Evolutionary conservation across 345 rosid species (phyloP), one percentile per base, ranked within the genome.

Genomic region (Trapa bicornis): DNA sequence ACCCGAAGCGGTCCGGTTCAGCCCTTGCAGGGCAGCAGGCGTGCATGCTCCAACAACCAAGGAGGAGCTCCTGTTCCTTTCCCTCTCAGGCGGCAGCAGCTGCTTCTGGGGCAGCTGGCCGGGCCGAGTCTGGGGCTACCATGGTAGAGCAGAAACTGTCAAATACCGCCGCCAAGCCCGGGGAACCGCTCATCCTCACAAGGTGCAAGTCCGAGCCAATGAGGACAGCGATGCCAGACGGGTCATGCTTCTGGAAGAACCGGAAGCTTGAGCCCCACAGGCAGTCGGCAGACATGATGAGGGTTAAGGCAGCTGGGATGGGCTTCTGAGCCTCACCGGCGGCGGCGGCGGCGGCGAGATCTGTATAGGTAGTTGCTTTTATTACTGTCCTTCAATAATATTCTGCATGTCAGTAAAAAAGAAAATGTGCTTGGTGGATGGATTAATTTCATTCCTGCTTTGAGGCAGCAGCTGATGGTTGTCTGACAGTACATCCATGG

Each of bases 201-300:
- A 89, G 98, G 69, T 93, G 98, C 78, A 93, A 89, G 83, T 93
- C 98, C 4, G 98, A 93, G 82, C 98, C 98, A 42, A 77, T 82
- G 82, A 83, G 83, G 67, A 76, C 93, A 15, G 78, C 90, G 11
- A 71, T 75, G 1, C 83, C 87, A 0, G 97, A 85, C 69, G 82
- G 29, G 29, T 22, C 85, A 3, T 88, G 98, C 71, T 89, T 79
- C 74, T 89, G 97, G 98, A 93, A 88, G 80, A 93, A 88, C 38
- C 75, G 96, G 81, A 88, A 89, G 83, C 83, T 88, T 0, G 93
- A 89, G 86, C 97, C 96, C 60, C 93, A 86, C 37, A 72, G 84
- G 35, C 81, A 85, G 62, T 84, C 85, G 38, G 72, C 81, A 0
- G 68, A 88, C 14, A 37, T 58, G 38, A 37, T 58, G 38, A 87